Conservation (phyloP, 2,329 filamentous ascomycete species). For the Pseudogymnoascus sp. region DNA sequence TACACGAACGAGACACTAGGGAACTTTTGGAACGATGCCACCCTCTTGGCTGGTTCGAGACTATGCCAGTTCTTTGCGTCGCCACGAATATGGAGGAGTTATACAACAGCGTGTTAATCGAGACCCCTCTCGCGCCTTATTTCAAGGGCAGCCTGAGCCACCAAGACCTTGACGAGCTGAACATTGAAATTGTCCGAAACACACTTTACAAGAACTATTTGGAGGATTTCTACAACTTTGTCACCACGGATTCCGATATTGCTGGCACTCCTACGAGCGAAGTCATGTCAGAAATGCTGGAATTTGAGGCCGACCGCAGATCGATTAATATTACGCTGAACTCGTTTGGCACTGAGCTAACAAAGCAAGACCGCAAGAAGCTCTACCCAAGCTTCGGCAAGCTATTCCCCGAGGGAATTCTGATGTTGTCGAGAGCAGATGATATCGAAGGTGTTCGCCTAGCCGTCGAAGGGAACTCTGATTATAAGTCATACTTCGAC, state of each 20-base stretch:
- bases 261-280: constrained; percentile 82
- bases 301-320: constrained; percentile 93
- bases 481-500: constrained; percentile 96
- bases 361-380: constrained; percentile 90
- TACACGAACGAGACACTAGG: constrained; percentile 93
- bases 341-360: constrained; percentile 93
- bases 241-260: constrained; percentile 83
- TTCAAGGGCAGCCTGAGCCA: constrained; percentile 96
- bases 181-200: constrained; percentile 98
- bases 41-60: constrained; percentile 97
- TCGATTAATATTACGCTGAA: constrained; percentile 99
- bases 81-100: constrained; percentile 98
- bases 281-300: constrained; percentile 90
- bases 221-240: constrained; percentile 92
- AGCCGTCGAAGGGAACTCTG: constrained; percentile 83
- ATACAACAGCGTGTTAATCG: constrained; percentile 95
- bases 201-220: constrained; percentile 99
- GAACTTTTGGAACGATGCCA: constrained; percentile 95
- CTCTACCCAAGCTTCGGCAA: constrained; percentile 88
- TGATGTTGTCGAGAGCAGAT: constrained; percentile 92
- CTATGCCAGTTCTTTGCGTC: constrained; percentile 94
- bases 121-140: constrained; percentile 90
- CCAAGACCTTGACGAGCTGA: constrained; percentile 94
- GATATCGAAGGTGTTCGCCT: constrained; percentile 90
- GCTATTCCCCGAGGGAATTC: constrained; percentile 85